Conservation (phyloP, 192 early-diverging fungal genomes). For the Kickxella alabastrina region DNA sequence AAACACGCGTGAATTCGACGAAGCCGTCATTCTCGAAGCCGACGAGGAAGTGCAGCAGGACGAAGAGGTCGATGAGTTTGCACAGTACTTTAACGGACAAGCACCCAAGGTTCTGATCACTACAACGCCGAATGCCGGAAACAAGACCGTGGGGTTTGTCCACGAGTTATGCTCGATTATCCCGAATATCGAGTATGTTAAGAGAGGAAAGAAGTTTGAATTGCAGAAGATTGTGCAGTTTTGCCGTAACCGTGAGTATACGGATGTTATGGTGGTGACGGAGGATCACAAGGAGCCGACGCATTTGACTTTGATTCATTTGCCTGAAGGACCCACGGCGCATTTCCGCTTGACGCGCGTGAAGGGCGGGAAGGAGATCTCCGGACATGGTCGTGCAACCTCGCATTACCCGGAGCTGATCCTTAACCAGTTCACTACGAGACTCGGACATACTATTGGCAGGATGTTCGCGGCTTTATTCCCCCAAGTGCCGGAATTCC, state of each 20-base stretch:
- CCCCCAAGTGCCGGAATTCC: slow-evolving; percentile 96
- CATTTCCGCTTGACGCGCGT: slow-evolving; percentile 90
- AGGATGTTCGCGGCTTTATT: slow-evolving; percentile 94
- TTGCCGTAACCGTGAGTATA: slow-evolving; percentile 83
- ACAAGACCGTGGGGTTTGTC: slow-evolving; percentile 77
- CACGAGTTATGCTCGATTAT: slow-evolving; percentile 87
- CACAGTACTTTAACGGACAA: slow-evolving; percentile 82
- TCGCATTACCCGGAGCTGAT: slow-evolving; percentile 93
- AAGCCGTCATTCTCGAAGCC: slow-evolving; percentile 76
- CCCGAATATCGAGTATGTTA: slow-evolving; percentile 85
- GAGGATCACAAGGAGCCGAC: slow-evolving; percentile 91
- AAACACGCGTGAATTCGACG: slow-evolving; percentile 87
- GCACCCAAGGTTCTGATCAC: slow-evolving; percentile 93
- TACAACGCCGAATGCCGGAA: slow-evolving; percentile 54
- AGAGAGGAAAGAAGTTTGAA: slow-evolving; percentile 81
- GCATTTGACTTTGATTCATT: slow-evolving; percentile 87
- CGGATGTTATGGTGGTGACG: slow-evolving; percentile 90
- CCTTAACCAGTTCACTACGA: slow-evolving; percentile 95
- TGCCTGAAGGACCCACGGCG: slow-evolving; percentile 95
- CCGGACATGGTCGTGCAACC: slow-evolving; percentile 73
- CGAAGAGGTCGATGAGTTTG: slow-evolving; percentile 81
- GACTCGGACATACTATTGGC: slow-evolving; percentile 94
- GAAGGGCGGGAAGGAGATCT: slow-evolving; percentile 73
- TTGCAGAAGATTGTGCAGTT: slow-evolving; percentile 89
- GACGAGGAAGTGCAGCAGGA: slow-evolving; percentile 81